Base-by-base conservation (phyloP, 106 monocot genomes). In the Vanilla planifolia region DNA sequence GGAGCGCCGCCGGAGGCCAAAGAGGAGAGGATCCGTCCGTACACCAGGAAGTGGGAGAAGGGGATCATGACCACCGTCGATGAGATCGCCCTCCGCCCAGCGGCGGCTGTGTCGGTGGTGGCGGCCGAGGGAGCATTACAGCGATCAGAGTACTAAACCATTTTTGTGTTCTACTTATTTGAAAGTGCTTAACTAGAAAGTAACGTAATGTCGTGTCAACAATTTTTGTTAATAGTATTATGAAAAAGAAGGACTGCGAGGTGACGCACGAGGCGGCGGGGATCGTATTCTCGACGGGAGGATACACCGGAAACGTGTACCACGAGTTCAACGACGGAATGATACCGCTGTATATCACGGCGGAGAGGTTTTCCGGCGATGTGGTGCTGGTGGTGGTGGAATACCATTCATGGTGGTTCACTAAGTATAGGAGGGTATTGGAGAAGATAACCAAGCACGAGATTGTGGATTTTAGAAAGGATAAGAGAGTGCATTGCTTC, bases 281-380 rank as follows among this genome's bases (percentile, higher is more conserved):
- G 8, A 57, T 95, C 5, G 69, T 95, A 20, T 90, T 95, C 73
- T 95, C 86, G 14, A 81, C 95, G 3, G 95, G 90, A 27, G 95
- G 95, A 3, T 95, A 95, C 80, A 95, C 95, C 5, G 95, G 95
- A 4, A 95, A 93, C 74, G 80, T 95, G n/a, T 95, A 80, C 73
- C 95, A 95, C 56, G 37, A 10, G 13, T 23, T 32, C 75, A 92
- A 79, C 73, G 92, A 92, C 40, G 92, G 92, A 22, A 63, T 92
- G 57, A 70, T 92, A 11, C 92, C 92, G 27, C 37, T 92, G 51
- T 92, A 75, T 28, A 66, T 87, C 21, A 92, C 92, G 55, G 61
- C 87, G 23, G 71, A 77, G 67, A 60, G 77, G 70, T 87, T 87
- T 37, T 19, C 63, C 6, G 72, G 80, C 33, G 82, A 84, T 39